Evolutionary conservation across 2,329 filamentous ascomycete species (phyloP), one percentile per base, ranked within the genome.

Genomic region (Aspergillus felis): DNA sequence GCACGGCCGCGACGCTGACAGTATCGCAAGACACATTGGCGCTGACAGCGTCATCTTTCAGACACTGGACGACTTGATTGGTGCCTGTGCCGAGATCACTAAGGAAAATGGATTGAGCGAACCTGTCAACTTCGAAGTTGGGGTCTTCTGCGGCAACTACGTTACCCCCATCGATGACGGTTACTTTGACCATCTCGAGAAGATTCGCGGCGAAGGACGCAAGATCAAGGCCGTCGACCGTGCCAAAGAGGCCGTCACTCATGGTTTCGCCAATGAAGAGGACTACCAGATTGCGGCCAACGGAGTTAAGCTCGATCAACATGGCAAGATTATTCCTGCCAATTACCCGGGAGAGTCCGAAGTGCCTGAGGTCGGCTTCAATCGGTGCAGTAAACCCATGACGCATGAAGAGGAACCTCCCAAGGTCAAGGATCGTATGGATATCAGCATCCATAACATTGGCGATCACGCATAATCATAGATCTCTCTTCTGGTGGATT

Each of bases 131-230:
- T 97, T 97, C 64, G 93, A 97, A 71, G 87, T 95, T 2, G 92
- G 93, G 54, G 92, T 97, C 8, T 97, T 97, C 78, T 91, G 87
- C 69, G 93, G 93, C 49, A 85, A 87, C 62, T 97, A 97, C 74
- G 82, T 90, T 60, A 97, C 93, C 0, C 85, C 86, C 0, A 89
- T 97, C 1, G 84, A 88, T 1, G 82, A 87, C 6, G 87, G 84
- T 41, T 97, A 97, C 76, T 94, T 97, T 65, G 85, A 90, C 63
- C 90, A 91, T 67, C 80, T 95, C 4, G 87, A 90, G 74, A 79
- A 82, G 57, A 76, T 92, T 20, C 82, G 90, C 54, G 89, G 88
- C 50, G 87, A 90, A 72, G 87, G 84, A 61, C 80, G 82, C 61
- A 89, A 89, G 74, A 71, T 84, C 61, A 89, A 89, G 73, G 81